Evolutionary conservation across 148 eudicot genomes (phyloP), one percentile per base, ranked within the genome.

Genomic region (Arbutus unedo): DNA sequence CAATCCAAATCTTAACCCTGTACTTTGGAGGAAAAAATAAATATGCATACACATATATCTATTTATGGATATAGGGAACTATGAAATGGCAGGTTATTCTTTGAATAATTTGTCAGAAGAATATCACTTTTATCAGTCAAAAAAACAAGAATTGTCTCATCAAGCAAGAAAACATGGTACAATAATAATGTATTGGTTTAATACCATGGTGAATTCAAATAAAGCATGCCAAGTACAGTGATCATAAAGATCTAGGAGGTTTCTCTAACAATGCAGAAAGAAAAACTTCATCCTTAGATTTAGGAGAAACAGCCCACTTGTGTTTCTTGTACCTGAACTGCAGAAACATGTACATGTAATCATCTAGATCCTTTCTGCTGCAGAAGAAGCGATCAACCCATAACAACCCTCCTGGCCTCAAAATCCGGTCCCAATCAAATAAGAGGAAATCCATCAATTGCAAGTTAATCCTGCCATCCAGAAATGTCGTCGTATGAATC

Each of bases 301-400:
- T 94, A 2, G 97, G 89, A 77, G 93, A 81, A 75, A 94, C 83
- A 38, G 86, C 91, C 98, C 98, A 96, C 80, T 91, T 94, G 82
- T 96, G 93, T 83, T 96, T 96, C 90, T 92, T 96, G 87, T 96
- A 93, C 89, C 99, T 92, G 87, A 96, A 97, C 87, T 97, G 97
- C 90, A 94, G 87, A 88, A 96, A 93, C 98, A 96, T 91, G 90
- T 96, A 94, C 98, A 93, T 93, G 76, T 94, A 97, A 79, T 97
- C 99, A 87, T 97, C 99, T 55, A 93, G 73, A 76, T 93, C 97
- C 54, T 86, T 90, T 81, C 93, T 89, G 3, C 89, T 90, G 64
- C 98, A 94, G 74, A 94, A 97, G 90, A 97, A 94, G 66, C 87
- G 89, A 74, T 97, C 99, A 23, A 97, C 88, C 99, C 98, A 94